Conservation (phyloP, 2,329 filamentous ascomycete genomes). For the Fusarium sp. region DNA sequence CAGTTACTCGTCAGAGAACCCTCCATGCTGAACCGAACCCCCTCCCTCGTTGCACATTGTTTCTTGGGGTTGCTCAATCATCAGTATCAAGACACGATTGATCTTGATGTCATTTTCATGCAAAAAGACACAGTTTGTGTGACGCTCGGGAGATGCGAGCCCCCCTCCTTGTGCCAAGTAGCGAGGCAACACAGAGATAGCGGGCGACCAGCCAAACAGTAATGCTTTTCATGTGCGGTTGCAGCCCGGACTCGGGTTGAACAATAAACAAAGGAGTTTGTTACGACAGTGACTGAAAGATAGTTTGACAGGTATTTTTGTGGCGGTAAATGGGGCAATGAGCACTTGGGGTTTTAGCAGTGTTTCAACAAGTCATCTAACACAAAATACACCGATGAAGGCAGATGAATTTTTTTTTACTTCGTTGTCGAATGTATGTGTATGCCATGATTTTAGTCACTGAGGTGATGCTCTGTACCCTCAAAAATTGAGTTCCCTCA, state of each 20-base stretch:
- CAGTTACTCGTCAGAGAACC: not conserved
- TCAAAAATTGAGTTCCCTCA: not conserved
- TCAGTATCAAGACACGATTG: conserved; percentile 17
- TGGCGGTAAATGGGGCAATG: not conserved
- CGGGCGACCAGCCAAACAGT: conserved; percentile 28
- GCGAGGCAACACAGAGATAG: conserved; percentile 36
- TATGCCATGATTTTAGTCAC: not conserved
- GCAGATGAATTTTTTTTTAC: not conserved
- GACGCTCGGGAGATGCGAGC: conserved; percentile 39
- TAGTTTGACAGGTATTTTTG: not conserved
- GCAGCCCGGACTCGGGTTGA: conserved; percentile 32
- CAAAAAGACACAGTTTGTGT: conserved; percentile 22
- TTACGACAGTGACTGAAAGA: conserved; percentile 32
- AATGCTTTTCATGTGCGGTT: conserved; percentile 34
- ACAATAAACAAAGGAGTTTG: conserved; percentile 38
- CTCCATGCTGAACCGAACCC: not conserved
- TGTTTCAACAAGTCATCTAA: conserved; percentile 4
- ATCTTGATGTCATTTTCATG: conserved; percentile 25
- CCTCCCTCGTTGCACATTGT: not conserved
- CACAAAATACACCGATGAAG: conserved; percentile 30
- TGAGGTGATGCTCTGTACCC: not conserved
- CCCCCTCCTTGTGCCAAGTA: conserved; percentile 37
- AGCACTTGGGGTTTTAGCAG: not conserved
- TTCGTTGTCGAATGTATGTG: not conserved
- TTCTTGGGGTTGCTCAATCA: not conserved